Percentiles rank a stretch among this genome's conserved stretches.
Evolutionary conservation across 2,329 filamentous ascomycete genomes (phyloP).

Genomic region (Aspergillus quadricinctus): DNA sequence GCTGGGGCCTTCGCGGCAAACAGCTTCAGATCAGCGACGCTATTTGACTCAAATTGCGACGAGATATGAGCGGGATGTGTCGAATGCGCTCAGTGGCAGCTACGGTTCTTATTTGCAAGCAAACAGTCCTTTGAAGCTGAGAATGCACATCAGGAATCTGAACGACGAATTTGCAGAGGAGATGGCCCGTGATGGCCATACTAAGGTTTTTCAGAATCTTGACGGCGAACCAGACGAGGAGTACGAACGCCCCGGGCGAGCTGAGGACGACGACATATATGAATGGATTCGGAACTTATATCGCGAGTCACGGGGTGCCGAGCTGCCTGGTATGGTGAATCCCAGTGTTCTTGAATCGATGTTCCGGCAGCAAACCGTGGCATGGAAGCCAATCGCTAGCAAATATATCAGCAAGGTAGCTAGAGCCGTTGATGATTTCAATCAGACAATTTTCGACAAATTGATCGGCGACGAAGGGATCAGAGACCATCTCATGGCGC

Average conservation of each 20-base stretch:
- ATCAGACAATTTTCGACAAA: neutral
- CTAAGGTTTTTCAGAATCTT: conserved; percentile 6
- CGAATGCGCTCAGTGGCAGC: conserved; percentile 11
- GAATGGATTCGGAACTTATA: conserved; percentile 15
- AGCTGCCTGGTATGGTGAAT: conserved; percentile 18
- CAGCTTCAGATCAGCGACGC: conserved; percentile 12
- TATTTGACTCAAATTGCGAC: conserved; percentile 12
- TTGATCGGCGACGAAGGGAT: neutral
- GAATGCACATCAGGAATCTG: conserved; percentile 13
- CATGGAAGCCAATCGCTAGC: conserved; percentile 10
- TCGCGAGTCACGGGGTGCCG: conserved; percentile 15
- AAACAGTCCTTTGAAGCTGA: conserved; percentile 12
- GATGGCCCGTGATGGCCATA: conserved; percentile 8
- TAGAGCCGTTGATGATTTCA: neutral
- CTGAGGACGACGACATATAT: conserved; percentile 11
- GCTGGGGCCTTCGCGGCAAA: conserved; percentile 14
- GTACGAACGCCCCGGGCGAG: neutral
- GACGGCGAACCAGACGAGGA: conserved; percentile 2
- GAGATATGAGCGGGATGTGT: conserved; percentile 11
- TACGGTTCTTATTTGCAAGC: conserved; percentile 6
- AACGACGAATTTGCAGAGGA: conserved; percentile 10
- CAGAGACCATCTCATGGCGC: neutral
- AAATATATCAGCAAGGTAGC: conserved; percentile 3
- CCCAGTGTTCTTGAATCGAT: conserved; percentile 15
- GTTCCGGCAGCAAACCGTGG: conserved; percentile 15